A percentile compares a stretch with the other conserved stretches of the same genome.
Conservation (phyloP, 2,329 filamentous ascomycete genomes). For the Fusarium sp. region DNA sequence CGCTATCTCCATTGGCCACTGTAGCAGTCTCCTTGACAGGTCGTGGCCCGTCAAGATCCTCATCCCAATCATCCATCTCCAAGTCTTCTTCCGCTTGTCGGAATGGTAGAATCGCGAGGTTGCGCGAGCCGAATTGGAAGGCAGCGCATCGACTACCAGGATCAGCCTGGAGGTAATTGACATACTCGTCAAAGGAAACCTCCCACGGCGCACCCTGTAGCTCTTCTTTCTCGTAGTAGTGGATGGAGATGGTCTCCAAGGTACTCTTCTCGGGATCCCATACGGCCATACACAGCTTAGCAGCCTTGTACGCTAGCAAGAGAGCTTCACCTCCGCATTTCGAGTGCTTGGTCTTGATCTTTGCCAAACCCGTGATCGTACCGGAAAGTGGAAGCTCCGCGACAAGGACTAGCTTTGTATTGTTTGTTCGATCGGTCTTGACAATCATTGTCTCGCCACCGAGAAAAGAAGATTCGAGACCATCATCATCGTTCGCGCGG, state of each 20-base stretch:
- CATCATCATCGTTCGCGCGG: constrained; percentile 69
- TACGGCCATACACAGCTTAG: constrained; percentile 91
- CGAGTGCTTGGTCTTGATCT: constrained; percentile 77
- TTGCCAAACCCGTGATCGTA: constrained; percentile 83
- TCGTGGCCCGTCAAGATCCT: constrained; percentile 78
- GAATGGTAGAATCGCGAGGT: constrained; percentile 94
- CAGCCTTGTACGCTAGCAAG: constrained; percentile 86
- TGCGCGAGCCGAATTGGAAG: constrained; percentile 89
- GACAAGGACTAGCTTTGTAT: constrained; percentile 83
- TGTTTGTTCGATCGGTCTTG: constrained; percentile 71
- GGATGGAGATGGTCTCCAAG: constrained; percentile 90
- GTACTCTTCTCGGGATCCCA: constrained; percentile 87
- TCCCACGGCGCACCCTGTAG: constrained; percentile 85
- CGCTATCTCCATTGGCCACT: constrained; percentile 51
- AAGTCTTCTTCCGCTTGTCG: constrained; percentile 86
- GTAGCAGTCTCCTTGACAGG: constrained; percentile 59
- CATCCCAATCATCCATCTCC: constrained; percentile 91
- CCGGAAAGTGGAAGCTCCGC: constrained; percentile 87
- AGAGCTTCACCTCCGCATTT: constrained; percentile 86
- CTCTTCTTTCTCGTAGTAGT: constrained; percentile 98
- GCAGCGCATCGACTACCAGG: constrained; percentile 93
- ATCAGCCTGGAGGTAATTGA: constrained; percentile 87
- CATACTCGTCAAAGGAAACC: constrained; percentile 76
- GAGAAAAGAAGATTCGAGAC: constrained; percentile 73
- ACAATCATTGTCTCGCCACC: constrained; percentile 70